Conservation (phyloP, 495 filamentous ascomycete genomes). For the Aspergillus taichungensis region DNA sequence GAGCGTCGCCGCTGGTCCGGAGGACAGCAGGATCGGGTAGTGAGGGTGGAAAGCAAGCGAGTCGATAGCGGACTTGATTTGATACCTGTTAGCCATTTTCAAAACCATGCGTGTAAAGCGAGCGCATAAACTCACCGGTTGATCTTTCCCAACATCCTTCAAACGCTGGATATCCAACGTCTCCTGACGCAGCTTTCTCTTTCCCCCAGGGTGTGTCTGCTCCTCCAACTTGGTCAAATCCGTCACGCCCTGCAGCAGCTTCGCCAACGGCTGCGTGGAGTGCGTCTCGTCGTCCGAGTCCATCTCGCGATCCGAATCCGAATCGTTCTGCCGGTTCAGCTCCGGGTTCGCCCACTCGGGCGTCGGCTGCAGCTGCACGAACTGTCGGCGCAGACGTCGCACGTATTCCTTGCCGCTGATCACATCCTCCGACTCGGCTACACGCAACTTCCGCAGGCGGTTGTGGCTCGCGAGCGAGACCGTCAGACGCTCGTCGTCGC, state of each 20-base stretch:
- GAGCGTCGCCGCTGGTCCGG: slow-evolving; percentile 73
- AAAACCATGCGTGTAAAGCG: neutral
- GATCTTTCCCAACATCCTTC: slow-evolving; percentile 52
- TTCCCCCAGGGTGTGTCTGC: slow-evolving; percentile 24
- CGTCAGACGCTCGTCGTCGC: slow-evolving; percentile 81
- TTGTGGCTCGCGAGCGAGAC: slow-evolving; percentile 69
- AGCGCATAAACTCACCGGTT: slow-evolving; percentile 40
- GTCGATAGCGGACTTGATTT: slow-evolving; percentile 62
- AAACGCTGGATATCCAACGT: slow-evolving; percentile 74
- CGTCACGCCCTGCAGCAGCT: slow-evolving; percentile 62
- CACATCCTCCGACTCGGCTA: slow-evolving; percentile 72
- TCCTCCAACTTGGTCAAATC: slow-evolving; percentile 42
- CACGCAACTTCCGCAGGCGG: slow-evolving; percentile 70
- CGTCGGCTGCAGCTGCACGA: slow-evolving; percentile 65
- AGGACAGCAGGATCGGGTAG: slow-evolving; percentile 80
- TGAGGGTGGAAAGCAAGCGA: slow-evolving; percentile 83
- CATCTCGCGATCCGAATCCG: slow-evolving; percentile 34
- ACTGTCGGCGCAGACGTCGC: slow-evolving; percentile 69
- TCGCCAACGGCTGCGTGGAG: slow-evolving; percentile 66
- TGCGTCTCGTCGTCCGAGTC: slow-evolving; percentile 53
- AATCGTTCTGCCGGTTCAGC: slow-evolving; percentile 43
- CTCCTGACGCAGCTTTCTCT: slow-evolving; percentile 70
- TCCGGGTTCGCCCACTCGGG: slow-evolving; percentile 66
- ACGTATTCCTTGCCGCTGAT: slow-evolving; percentile 81
- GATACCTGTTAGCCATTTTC: slow-evolving; percentile 6